Conservation (phyloP, 176 grass and related monocot genomes). For the Rhynchospora breviuscula region DNA sequence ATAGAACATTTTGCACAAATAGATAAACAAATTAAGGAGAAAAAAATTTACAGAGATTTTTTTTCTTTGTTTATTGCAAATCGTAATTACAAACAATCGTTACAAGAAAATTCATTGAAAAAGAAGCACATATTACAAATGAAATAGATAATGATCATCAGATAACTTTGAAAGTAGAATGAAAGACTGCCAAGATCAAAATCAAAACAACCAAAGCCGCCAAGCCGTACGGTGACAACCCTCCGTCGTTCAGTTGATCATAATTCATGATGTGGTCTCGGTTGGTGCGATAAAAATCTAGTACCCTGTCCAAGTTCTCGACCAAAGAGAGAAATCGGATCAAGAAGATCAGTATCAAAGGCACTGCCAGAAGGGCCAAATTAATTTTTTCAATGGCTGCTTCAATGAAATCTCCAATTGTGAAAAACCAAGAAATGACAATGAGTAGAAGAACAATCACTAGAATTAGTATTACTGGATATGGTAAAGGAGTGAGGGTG, state of each 20-base stretch:
- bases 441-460: constrained; percentile 44
- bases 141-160: constrained; percentile 50
- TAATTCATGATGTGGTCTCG: constrained; percentile 4
- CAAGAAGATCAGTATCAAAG: constrained; percentile 67
- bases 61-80: too few relatives aligned
- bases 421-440: constrained; percentile 62
- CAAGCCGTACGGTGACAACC: constrained; percentile 57
- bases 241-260: constrained; percentile 25
- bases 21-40: too few relatives aligned
- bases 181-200: constrained; percentile 69
- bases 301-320: constrained; percentile 51
- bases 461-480: constrained; percentile 73
- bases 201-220: constrained; percentile 60
- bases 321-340: constrained; percentile 79
- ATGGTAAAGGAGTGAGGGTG: constrained; percentile 69
- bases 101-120: too few relatives aligned
- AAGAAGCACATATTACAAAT: neutral
- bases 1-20: too few relatives aligned
- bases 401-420: constrained; percentile 67
- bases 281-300: constrained; percentile 41
- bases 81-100: neutral
- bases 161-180: constrained; percentile 61
- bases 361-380: constrained; percentile 52
- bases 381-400: constrained; percentile 51
- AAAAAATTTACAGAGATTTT: too few relatives aligned